Evolutionary conservation across 768 basidiomycete genomes (phyloP), one percentile per base, ranked within the genome.

Genomic region (Auricularia auricula-judae): DNA sequence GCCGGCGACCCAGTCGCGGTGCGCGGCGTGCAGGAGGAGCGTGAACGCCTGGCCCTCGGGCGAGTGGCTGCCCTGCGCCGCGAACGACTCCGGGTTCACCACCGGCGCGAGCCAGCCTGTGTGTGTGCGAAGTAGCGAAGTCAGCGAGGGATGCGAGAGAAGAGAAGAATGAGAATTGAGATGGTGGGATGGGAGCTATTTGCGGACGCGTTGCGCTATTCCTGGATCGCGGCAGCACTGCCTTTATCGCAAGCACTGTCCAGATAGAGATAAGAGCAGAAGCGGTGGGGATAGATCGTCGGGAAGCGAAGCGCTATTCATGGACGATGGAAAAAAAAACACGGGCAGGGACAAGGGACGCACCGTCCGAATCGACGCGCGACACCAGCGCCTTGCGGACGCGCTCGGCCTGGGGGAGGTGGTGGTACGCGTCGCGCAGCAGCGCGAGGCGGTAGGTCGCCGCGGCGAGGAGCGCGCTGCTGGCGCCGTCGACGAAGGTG

Each of bases 41-140:
- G 89, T 83, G 72, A 95, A 95, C 5, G 88, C 89, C 75, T 94
- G 81, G 0, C 80, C 86, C 72, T 95, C 93, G 1, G 92, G 82
- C 65, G 87, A 89, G 21, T 82, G 23, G 0, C 73, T 65, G 0
- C 88, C 86, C 65, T 81, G 65, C 1, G 66, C 11, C 0, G 77
- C 75, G 69, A 79, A 86, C 1, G 76, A 71, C 63, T 87, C 72
- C 0, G 93, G 92, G 70, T 95, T 78, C 3, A 89, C 89, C 18
- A 93, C 90, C 4, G 89, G 89, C 4, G 76, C 78, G 33, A 92
- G 74, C 85, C 87, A 89, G 2, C 89, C 86, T 51, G 21, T 21
- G 43, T 44, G 43, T 44, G 11, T 10, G 44, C 84, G 75, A 8
- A 67, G 18, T 51, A 18, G 47, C 21, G 16, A 21, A 51, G 42